These are phyloP conservation scores for Pythium plurisporium DNA, from an alignment of 352 stramenopile genomes.

Conservation along the genomic window DNA sequence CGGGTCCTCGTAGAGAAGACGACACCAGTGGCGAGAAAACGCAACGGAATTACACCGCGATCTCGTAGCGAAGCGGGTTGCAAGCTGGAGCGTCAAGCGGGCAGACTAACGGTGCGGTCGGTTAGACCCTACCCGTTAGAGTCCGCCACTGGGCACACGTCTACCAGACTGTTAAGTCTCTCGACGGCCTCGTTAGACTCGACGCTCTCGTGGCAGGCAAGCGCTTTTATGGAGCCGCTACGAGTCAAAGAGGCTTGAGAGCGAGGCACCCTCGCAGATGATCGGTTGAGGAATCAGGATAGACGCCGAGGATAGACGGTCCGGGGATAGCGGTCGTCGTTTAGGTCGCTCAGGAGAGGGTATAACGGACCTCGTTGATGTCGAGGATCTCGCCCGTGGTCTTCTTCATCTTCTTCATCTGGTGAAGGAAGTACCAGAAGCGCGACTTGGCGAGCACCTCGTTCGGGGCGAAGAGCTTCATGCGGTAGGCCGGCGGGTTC, in stretches of 20 bases:
- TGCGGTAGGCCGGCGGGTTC: conserved; percentile 98
- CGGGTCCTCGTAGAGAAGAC: too few relatives aligned
- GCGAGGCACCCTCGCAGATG: neutral
- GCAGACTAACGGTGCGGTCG: too few relatives aligned
- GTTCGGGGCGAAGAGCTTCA: conserved; percentile 97
- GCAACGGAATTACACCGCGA: conserved; percentile 36
- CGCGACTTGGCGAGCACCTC: conserved; percentile 97
- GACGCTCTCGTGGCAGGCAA: conserved; percentile 83
- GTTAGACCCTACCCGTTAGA: too few relatives aligned
- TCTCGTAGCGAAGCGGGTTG: conserved; percentile 72
- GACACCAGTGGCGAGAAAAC: neutral
- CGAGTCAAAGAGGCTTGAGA: conserved; percentile 9
- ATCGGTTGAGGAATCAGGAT: neutral
- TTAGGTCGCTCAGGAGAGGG: neutral
- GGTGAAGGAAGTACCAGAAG: conserved; percentile 99
- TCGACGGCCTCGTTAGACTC: conserved; percentile 11
- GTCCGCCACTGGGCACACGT: conserved; percentile 4
- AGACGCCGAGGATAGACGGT: too few relatives aligned
- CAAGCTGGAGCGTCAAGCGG: conserved; percentile 65
- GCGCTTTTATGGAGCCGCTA: conserved; percentile 51
- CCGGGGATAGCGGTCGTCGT: too few relatives aligned
- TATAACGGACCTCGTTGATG: conserved; percentile 93
- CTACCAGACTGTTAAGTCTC: neutral
- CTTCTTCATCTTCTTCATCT: conserved; percentile 99
- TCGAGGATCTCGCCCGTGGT: conserved; percentile 99